Base-by-base conservation (phyloP, 2,329 filamentous ascomycete species). In the Ceratocystis diversiconidia region DNA sequence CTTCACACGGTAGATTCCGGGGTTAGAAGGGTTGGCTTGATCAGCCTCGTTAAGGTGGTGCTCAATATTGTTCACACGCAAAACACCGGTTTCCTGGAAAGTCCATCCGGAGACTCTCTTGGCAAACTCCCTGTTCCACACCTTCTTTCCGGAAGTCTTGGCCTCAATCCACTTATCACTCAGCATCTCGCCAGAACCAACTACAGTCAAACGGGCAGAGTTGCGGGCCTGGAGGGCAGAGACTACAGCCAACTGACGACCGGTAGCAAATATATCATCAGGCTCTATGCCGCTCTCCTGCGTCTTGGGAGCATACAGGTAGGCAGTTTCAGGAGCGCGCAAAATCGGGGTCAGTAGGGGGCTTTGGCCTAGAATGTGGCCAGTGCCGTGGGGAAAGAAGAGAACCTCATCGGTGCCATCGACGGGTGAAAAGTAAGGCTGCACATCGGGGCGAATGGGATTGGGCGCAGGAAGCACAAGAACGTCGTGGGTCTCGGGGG, bases 281-380 rank as follows among this genome's bases (percentile, higher is more conserved):
- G 78, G 72, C 50, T 80, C 77, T 28, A 90, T 79, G 4, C 77
- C 76, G 61, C 85, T 84, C 50, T 78, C 75, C 72, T 95, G 89
- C 69, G 96, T 91, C 80, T 95, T 95, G 65, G 90, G 87, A 76
- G 94, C 92, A 81, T 96, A 96, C 75, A 85, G 89, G 79, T 99
- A 99, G 68, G 92, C 89, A 8, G 91, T 96, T 70, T 81, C 78
- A 22, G 90, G 88, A 59, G 91, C 92, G 71, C 87, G 86, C 67
- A 99, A 78, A 70, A 99, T 83, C 17, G 94, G 90, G 19, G 87
- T 82, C 65, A 97, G 79, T 22, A 96, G 83, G 63, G 89, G 83
- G 71, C 87, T 82, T 70, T 87, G 82, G 70, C 92, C 92, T 61
- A 99, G 82, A 63, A 84, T 81, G 75, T 96, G 92, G 71, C 89